A percentile compares a stretch with the other conserved stretches of the same genome.
These are phyloP conservation scores for Botrytis fabae DNA, from an alignment of 2,329 filamentous ascomycete genomes.

Conservation along the genomic window DNA sequence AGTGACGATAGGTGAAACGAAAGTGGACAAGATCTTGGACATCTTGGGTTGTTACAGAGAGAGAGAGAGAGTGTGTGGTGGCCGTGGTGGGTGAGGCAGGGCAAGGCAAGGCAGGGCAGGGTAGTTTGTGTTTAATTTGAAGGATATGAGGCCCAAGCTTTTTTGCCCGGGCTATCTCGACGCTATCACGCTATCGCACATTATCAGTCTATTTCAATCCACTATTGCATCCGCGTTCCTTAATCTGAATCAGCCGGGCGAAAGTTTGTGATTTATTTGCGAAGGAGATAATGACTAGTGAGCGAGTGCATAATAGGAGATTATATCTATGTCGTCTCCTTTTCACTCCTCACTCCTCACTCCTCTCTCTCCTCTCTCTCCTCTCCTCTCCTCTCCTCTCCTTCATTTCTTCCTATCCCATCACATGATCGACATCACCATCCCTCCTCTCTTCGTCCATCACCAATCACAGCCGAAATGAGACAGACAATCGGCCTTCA, in stretches of 20 bases:
- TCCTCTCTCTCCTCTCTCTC: no score
- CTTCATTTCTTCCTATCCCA: background rate
- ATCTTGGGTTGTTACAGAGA: constrained; percentile 5
- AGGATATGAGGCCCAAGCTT: constrained; percentile 1
- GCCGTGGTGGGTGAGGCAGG: background rate
- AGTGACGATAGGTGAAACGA: background rate
- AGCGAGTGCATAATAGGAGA: background rate
- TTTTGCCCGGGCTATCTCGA: background rate
- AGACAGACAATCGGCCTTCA: background rate
- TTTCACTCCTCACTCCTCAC: background rate
- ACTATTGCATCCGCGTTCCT: background rate
- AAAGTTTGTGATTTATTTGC: background rate
- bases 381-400: background rate
- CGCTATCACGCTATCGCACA: background rate
- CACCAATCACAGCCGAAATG: constrained; percentile 6
- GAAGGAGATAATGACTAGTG: background rate
- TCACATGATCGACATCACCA: background rate
- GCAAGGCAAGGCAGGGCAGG: background rate
- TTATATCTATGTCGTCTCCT: background rate
- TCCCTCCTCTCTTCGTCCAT: background rate
- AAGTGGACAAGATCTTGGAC: constrained; percentile 3
- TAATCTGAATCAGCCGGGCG: background rate
- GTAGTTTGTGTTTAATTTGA: background rate
- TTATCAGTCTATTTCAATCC: background rate
- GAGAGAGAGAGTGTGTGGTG: background rate